Evolutionary conservation across 345 rosid genomes (phyloP).

Genomic region (Aethionema arabicum): DNA sequence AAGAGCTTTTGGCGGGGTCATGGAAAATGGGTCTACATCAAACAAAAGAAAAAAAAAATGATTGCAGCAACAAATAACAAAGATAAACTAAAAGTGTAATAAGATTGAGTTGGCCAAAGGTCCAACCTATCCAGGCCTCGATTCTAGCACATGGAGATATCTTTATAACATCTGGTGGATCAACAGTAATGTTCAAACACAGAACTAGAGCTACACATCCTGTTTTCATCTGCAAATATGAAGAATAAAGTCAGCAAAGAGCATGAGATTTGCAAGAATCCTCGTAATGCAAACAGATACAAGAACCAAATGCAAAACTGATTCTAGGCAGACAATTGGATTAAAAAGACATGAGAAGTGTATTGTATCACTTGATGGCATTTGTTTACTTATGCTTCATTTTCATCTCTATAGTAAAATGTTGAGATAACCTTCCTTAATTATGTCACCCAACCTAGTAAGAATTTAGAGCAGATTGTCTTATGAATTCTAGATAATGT

Average conservation of each 20-base stretch:
- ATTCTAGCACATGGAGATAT: constrained; percentile 99
- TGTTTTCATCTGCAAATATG: constrained; percentile 91
- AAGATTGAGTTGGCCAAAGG: constrained; percentile 18
- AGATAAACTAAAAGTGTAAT: constrained; percentile 10
- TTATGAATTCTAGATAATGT: constrained; percentile 22
- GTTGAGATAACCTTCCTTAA: background rate
- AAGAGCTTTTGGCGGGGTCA: constrained; percentile 94
- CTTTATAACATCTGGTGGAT: constrained; percentile 99
- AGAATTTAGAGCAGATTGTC: constrained; percentile 6
- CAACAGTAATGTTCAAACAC: constrained; percentile 95
- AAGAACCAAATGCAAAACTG: background rate
- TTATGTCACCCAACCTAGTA: constrained; percentile 8
- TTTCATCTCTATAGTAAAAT: constrained; percentile 17
- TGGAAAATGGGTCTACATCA: constrained; percentile 89
- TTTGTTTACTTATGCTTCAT: background rate
- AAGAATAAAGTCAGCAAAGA: constrained; percentile 23
- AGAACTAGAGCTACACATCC: constrained; percentile 97
- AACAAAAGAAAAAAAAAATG: constrained; percentile 5
- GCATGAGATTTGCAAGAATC: constrained; percentile 9
- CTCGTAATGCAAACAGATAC: constrained; percentile 11
- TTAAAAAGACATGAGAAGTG: background rate
- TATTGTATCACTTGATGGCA: background rate
- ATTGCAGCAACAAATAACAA: background rate
- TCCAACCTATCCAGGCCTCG: constrained; percentile 96
- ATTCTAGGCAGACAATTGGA: background rate